Evolutionary conservation across 2,329 filamentous ascomycete genomes (phyloP).

Genomic region (Macrophomina tecta): DNA sequence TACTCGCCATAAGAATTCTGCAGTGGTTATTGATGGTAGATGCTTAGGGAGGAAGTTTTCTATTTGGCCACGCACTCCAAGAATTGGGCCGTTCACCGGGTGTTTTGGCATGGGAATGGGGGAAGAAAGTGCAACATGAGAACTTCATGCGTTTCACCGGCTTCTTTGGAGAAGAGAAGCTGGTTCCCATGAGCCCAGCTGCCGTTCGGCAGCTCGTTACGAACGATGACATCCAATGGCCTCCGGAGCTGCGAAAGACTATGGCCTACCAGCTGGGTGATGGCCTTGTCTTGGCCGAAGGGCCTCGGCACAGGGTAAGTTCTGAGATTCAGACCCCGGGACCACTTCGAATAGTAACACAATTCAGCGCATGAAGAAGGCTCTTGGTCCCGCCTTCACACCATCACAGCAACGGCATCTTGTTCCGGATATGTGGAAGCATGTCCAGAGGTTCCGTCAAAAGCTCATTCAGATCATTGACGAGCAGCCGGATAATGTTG

Average conservation of each 20-base stretch:
- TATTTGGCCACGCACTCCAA: background rate
- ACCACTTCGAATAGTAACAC: background rate
- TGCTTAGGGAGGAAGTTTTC: background rate
- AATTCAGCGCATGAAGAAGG: constrained; percentile 9
- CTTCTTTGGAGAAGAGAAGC: constrained; percentile 8
- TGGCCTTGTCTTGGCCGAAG: constrained; percentile 53
- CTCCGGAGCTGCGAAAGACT: background rate
- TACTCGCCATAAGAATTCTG: too few species aligned
- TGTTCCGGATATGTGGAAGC: constrained; percentile 15
- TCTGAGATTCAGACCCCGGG: too few species aligned
- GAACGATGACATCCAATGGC: constrained; percentile 3
- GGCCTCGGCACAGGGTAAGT: constrained; percentile 47
- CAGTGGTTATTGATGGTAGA: background rate
- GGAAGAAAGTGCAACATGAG: background rate
- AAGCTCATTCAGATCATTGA: background rate
- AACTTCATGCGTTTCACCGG: constrained; percentile 7
- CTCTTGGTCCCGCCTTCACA: background rate
- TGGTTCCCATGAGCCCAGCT: constrained; percentile 1
- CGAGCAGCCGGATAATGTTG: background rate
- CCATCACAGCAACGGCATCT: constrained; percentile 4
- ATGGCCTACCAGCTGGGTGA: constrained; percentile 42
- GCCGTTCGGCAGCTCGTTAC: background rate
- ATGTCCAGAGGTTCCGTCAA: background rate
- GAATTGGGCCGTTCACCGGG: background rate
- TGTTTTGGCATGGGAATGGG: constrained; percentile 11